Evolutionary conservation across 2,329 filamentous ascomycete species (phyloP).

Genomic region (Westerdykella sp.): DNA sequence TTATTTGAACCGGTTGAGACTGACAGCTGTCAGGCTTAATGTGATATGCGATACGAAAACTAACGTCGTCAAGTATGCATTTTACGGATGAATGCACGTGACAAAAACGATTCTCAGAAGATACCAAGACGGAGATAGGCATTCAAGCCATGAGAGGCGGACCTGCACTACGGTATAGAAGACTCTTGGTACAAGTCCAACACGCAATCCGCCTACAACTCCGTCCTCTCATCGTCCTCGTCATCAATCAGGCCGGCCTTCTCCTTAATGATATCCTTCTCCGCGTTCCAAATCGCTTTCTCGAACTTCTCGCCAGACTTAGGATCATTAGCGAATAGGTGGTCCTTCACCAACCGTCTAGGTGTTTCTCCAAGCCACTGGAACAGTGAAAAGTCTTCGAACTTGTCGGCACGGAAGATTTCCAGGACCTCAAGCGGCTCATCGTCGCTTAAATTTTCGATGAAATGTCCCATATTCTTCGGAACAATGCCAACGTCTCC

Average conservation of each 20-base stretch:
- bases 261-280: conserved; percentile 46
- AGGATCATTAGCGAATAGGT: conserved; percentile 57
- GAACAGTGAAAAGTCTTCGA: conserved; percentile 66
- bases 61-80: conserved; percentile 7
- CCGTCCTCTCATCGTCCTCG: conserved; percentile 14
- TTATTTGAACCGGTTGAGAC: not conserved
- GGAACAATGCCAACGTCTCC: conserved; percentile 75
- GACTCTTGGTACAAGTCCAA: too few species aligned
- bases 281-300: conserved; percentile 54
- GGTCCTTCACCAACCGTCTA: conserved; percentile 58
- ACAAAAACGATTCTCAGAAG: not conserved
- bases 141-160: not conserved
- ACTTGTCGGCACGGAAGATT: conserved; percentile 65
- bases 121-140: too few species aligned
- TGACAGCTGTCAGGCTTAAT: conserved; percentile 5
- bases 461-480: conserved; percentile 70
- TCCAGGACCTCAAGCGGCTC: conserved; percentile 71
- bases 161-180: not conserved
- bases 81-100: conserved; percentile 4
- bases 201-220: conserved; percentile 7
- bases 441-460: conserved; percentile 70
- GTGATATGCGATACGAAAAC: conserved; percentile 8
- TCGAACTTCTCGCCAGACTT: conserved; percentile 58
- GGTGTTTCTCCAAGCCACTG: conserved; percentile 66
- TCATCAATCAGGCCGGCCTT: conserved; percentile 17